Evolutionary conservation across 495 filamentous ascomycete genomes (phyloP).

Genomic region (Thermochaetoides thermophila): DNA sequence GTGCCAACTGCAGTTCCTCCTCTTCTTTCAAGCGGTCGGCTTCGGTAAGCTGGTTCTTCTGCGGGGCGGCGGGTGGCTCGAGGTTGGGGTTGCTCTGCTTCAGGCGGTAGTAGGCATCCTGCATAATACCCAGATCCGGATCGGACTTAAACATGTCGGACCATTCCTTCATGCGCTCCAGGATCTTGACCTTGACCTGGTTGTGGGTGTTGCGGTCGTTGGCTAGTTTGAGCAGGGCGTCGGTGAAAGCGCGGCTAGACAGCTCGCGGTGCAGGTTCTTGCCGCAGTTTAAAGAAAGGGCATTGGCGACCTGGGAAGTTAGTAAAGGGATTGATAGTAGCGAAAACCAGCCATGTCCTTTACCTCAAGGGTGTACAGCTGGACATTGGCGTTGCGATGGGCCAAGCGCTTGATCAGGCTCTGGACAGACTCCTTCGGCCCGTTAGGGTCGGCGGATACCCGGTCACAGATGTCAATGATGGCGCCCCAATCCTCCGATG

Average conservation of each 20-base stretch:
- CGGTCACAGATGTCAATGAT: conserved; percentile 98
- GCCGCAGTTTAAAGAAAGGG: conserved; percentile 90
- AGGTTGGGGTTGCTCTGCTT: conserved; percentile 79
- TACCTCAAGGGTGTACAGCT: conserved; percentile 93
- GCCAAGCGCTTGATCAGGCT: conserved; percentile 91
- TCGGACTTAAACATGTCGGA: conserved; percentile 83
- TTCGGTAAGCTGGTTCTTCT: conserved; percentile 80
- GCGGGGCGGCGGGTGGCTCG: conserved; percentile 81
- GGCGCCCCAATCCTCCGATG: conserved; percentile 94
- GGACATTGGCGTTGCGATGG: conserved; percentile 97
- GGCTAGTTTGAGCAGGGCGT: conserved; percentile 80
- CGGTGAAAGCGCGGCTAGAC: conserved; percentile 87
- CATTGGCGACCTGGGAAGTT: conserved; percentile 64
- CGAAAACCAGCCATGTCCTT: conserved; percentile 5
- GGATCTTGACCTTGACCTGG: conserved; percentile 91
- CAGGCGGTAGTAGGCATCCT: conserved; percentile 80
- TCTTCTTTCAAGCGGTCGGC: conserved; percentile 89
- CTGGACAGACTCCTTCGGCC: conserved; percentile 83
- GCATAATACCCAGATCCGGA: conserved; percentile 93
- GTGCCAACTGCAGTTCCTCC: conserved; percentile 91
- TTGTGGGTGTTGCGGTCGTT: conserved; percentile 90
- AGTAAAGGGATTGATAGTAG: too few species aligned
- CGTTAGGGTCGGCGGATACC: conserved; percentile 42
- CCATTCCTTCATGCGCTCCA: conserved; percentile 95
- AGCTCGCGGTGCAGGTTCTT: conserved; percentile 83